phyloP scores from a whole-genome alignment of 257 asterid genomes.

The Salvia hispanica region DNA sequence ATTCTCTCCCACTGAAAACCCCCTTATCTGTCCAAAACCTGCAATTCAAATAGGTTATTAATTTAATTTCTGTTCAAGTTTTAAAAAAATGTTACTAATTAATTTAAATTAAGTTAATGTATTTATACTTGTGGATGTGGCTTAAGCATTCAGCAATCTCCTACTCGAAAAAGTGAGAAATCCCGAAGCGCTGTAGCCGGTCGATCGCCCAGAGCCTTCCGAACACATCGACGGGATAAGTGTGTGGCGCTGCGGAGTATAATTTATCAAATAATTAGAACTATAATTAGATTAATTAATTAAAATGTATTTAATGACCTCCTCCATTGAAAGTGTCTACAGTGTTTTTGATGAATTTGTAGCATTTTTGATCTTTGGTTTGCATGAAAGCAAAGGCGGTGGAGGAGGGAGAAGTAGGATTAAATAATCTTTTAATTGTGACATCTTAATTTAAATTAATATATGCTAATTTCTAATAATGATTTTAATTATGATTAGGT shows the following conservation, averaged over 20 bases:
- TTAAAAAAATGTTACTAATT: neutral
- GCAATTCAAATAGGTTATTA: neutral
- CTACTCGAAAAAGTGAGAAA: constrained; percentile 43
- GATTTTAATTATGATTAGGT: too few relatives aligned
- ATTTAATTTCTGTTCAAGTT: neutral
- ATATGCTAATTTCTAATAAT: too few relatives aligned
- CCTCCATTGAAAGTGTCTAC: constrained; percentile 50
- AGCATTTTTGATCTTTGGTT: constrained; percentile 45
- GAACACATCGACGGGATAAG: constrained; percentile 52
- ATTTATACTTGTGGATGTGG: constrained; percentile 42
- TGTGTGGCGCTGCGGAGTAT: constrained; percentile 45
- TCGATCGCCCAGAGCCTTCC: constrained; percentile 62
- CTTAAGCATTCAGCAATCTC: constrained; percentile 42
- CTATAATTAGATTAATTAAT: too few relatives aligned
- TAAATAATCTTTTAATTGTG: too few relatives aligned
- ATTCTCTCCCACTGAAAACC: constrained; percentile 46
- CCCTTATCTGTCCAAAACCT: constrained; percentile 53
- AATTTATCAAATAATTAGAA: too few relatives aligned
- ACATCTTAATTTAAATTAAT: too few relatives aligned
- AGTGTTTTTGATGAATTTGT: constrained; percentile 30
- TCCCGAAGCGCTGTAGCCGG: constrained; percentile 58
- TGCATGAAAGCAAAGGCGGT: constrained; percentile 62
- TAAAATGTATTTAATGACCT: constrained; percentile 34
- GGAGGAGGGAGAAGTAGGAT: constrained; percentile 57
- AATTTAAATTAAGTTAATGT: neutral